These are phyloP conservation scores for Panellus pusillus DNA, from an alignment of 768 basidiomycete genomes.

Conservation along the genomic window DNA sequence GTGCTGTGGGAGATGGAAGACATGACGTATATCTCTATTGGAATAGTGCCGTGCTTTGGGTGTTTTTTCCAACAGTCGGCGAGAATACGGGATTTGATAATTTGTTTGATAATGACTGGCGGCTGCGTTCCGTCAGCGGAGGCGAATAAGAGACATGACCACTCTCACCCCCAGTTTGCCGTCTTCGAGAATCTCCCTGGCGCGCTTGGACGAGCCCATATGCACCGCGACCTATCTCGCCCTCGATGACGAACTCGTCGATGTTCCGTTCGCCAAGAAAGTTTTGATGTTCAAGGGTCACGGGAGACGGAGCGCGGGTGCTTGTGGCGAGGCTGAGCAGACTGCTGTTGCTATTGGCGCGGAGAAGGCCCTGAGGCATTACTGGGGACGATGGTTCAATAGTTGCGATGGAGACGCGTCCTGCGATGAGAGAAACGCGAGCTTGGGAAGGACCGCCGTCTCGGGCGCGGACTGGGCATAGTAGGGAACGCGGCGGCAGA, in stretches of 20 bases:
- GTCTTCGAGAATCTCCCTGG: constrained; percentile 71
- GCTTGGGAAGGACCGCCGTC: constrained; percentile 82
- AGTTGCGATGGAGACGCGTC: constrained; percentile 75
- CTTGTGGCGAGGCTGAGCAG: constrained; percentile 59
- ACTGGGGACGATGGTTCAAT: constrained; percentile 69
- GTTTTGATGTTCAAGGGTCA: constrained; percentile 37
- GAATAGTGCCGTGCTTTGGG: constrained; percentile 90
- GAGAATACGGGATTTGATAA: constrained; percentile 97
- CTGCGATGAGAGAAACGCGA: constrained; percentile 80
- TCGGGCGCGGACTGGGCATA: constrained; percentile 51
- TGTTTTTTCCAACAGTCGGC: constrained; percentile 99
- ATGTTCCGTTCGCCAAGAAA: constrained; percentile 71
- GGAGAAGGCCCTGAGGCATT: constrained; percentile 61
- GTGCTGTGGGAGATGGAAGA: constrained; percentile 81
- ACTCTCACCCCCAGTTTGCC: constrained; percentile 80
- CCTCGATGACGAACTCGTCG: constrained; percentile 81
- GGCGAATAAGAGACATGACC: constrained; percentile 18
- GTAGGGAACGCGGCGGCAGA: constrained; percentile 48
- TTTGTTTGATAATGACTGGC: constrained; percentile 92
- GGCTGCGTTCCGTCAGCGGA: constrained; percentile 51
- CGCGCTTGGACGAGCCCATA: constrained; percentile 95
- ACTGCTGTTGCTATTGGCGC: constrained; percentile 64
- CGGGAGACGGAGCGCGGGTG: constrained; percentile 65
- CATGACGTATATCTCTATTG: constrained; percentile 97
- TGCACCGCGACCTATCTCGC: constrained; percentile 90